A percentile compares a stretch with the other conserved stretches of the same genome.
phyloP scores from a whole-genome alignment of 2,329 filamentous ascomycete genomes.

The Elsinoe fawcettii region DNA sequence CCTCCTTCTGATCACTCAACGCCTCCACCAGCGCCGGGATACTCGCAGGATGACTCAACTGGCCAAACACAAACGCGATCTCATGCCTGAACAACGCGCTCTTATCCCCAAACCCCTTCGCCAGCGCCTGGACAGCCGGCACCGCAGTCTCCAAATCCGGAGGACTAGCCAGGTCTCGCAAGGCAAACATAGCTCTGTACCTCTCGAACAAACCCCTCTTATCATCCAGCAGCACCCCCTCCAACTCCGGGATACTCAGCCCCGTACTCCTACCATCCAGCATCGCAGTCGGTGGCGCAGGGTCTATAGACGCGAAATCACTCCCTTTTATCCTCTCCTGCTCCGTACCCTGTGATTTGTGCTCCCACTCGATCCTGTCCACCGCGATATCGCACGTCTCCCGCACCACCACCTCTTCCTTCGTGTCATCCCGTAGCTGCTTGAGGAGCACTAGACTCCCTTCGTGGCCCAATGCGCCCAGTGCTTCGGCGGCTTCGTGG shows the following conservation, averaged over 20 bases:
- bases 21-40: constrained; percentile 79
- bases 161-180: constrained; percentile 89
- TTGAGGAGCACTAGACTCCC: constrained; percentile 67
- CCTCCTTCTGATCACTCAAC: constrained; percentile 71
- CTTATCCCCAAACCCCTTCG: constrained; percentile 73
- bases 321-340: constrained; percentile 70
- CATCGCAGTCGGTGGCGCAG: constrained; percentile 78
- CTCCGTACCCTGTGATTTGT: constrained; percentile 57
- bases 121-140: constrained; percentile 77
- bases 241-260: constrained; percentile 65
- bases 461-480: constrained; percentile 74
- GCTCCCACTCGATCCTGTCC: constrained; percentile 88
- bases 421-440: constrained; percentile 63
- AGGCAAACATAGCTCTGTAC: constrained; percentile 96
- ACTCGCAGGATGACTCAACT: constrained; percentile 91
- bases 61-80: constrained; percentile 96
- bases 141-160: constrained; percentile 83
- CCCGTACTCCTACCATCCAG: constrained; percentile 37
- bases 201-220: constrained; percentile 75
- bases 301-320: constrained; percentile 92
- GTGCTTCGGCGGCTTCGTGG: constrained; percentile 91
- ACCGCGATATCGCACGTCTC: constrained; percentile 98
- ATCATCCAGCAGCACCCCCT: constrained; percentile 70
- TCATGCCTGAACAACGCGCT: constrained; percentile 96
- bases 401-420: constrained; percentile 71